Evolutionary conservation across 2,329 filamentous ascomycete species (phyloP).

Genomic region (Diaporthe helianthi): DNA sequence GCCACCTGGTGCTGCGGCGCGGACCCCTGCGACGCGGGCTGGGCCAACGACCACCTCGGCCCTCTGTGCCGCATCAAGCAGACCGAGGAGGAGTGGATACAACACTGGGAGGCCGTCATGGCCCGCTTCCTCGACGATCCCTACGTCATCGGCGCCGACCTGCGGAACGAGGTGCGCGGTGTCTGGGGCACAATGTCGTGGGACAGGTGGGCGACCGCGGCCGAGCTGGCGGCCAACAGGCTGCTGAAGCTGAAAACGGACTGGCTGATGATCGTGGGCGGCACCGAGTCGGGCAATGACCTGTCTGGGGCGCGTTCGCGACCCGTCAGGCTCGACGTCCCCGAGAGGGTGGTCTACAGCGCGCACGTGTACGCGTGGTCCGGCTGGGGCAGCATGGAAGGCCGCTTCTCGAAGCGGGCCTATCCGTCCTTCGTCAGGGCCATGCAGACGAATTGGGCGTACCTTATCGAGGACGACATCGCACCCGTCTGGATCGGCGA

Average conservation of each 20-base stretch:
- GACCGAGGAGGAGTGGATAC: constrained; percentile 71
- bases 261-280: constrained; percentile 74
- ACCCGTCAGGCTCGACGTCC: constrained; percentile 63
- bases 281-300: constrained; percentile 72
- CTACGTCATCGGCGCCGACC: constrained; percentile 69
- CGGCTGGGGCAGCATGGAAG: constrained; percentile 68
- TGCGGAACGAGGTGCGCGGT: constrained; percentile 73
- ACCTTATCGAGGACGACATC: constrained; percentile 61
- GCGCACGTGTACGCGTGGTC: constrained; percentile 75
- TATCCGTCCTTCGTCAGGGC: constrained; percentile 68
- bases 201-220: constrained; percentile 68
- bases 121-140: constrained; percentile 62
- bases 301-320: constrained; percentile 61
- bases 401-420: constrained; percentile 65
- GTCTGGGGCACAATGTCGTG: constrained; percentile 74
- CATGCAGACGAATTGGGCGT: constrained; percentile 72
- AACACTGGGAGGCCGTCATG: constrained; percentile 72
- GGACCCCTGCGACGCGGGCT: constrained; percentile 71
- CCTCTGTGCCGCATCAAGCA: constrained; percentile 66
- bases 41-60: constrained; percentile 70
- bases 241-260: constrained; percentile 65
- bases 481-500: constrained; percentile 75
- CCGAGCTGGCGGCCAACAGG: constrained; percentile 67
- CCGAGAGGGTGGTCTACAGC: constrained; percentile 68
- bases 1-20: constrained; percentile 74